A percentile compares a stretch with the other conserved stretches of the same genome.
phyloP scores from a whole-genome alignment of 2,329 filamentous ascomycete species.

The Diaporthe amygdali region DNA sequence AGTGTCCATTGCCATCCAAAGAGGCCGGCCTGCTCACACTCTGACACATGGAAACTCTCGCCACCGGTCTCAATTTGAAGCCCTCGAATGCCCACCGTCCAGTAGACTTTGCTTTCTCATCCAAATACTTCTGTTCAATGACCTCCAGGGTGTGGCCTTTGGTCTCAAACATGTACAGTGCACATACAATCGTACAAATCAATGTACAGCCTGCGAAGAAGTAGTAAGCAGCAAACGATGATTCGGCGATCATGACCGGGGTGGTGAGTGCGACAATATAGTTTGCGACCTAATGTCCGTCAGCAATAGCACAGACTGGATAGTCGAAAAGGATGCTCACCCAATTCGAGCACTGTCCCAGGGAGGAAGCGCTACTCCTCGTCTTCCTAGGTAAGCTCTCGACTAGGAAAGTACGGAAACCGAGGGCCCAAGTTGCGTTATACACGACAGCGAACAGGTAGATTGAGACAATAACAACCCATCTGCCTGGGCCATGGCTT shows the following conservation, averaged over 20 bases:
- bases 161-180: slow-evolving; percentile 49
- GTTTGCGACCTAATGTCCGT: slow-evolving; percentile 41
- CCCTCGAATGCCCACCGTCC: slow-evolving; percentile 15
- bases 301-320: background rate
- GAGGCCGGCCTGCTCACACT: slow-evolving; percentile 9
- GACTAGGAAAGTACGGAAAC: slow-evolving; percentile 56
- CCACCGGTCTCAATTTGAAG: slow-evolving; percentile 8
- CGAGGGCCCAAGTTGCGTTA: slow-evolving; percentile 57
- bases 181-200: slow-evolving; percentile 40
- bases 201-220: slow-evolving; percentile 48
- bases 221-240: slow-evolving; percentile 49
- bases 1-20: background rate
- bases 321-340: slow-evolving; percentile 31
- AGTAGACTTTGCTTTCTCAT: background rate
- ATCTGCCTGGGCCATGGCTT: slow-evolving; percentile 44
- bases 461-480: slow-evolving; percentile 57
- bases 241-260: slow-evolving; percentile 43
- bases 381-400: slow-evolving; percentile 63
- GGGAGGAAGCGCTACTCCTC: slow-evolving; percentile 57
- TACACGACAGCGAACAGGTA: slow-evolving; percentile 54
- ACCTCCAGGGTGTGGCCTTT: slow-evolving; percentile 46
- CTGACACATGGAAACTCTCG: background rate
- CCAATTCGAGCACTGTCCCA: slow-evolving; percentile 61
- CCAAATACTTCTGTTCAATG: slow-evolving; percentile 37
- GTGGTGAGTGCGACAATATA: slow-evolving; percentile 52